phyloP scores from a whole-genome alignment of 148 eudicot species.

The Heliamphora exappendiculata region DNA sequence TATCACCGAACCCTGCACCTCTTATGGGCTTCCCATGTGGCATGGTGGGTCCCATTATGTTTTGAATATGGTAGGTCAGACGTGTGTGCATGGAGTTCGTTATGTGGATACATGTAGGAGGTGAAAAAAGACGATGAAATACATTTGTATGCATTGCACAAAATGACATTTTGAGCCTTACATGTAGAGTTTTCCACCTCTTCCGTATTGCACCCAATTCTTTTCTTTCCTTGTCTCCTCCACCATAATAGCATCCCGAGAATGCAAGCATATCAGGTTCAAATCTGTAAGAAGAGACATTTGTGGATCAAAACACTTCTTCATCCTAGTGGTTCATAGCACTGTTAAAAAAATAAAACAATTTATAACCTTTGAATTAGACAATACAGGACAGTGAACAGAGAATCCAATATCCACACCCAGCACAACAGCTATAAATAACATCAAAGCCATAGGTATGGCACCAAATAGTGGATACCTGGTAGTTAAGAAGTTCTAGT shows the following conservation, averaged over 20 bases:
- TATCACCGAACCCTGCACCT: too few relatives aligned
- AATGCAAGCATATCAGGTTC: slow-evolving; percentile 99
- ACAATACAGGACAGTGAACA: neutral
- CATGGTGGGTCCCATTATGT: too few relatives aligned
- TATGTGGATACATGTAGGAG: too few relatives aligned
- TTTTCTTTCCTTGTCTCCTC: slow-evolving; percentile 82
- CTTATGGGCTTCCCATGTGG: too few relatives aligned
- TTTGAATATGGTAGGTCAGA: too few relatives aligned
- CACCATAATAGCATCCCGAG: slow-evolving; percentile 98
- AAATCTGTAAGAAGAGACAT: slow-evolving; percentile 51
- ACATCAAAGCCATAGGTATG: neutral
- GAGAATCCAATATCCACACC: neutral
- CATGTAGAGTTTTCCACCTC: slow-evolving; percentile 98
- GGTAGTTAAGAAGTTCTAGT: neutral
- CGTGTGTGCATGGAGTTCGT: too few relatives aligned
- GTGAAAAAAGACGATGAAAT: neutral
- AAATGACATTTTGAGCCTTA: slow-evolving; percentile 31
- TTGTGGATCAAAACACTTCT: neutral
- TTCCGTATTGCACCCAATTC: slow-evolving; percentile 76
- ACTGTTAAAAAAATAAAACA: neutral
- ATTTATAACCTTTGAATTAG: neutral
- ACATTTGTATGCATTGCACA: neutral
- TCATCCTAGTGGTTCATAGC: neutral
- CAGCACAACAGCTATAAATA: neutral
- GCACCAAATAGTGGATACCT: neutral